Evolutionary conservation across 495 filamentous ascomycete species (phyloP).

Genomic region (Acidomyces sp.): DNA sequence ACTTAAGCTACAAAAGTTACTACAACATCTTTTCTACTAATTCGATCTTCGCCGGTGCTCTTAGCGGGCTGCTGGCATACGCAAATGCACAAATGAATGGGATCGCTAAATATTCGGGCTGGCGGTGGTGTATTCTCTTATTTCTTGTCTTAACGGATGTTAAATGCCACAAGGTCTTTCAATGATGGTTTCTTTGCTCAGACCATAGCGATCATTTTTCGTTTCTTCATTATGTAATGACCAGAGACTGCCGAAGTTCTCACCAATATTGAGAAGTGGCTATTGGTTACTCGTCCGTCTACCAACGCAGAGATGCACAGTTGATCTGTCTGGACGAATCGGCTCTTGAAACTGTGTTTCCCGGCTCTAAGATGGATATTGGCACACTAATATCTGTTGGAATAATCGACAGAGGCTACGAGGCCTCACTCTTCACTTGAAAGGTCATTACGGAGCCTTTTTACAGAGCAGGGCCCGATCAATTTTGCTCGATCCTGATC

Average conservation of each 20-base stretch:
- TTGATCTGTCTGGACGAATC: conserved; percentile 32
- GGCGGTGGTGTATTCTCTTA: conserved; percentile 24
- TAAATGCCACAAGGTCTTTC: too few species aligned
- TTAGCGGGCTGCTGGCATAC: conserved; percentile 51
- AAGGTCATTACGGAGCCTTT: conserved; percentile 19
- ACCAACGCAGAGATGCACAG: conserved; percentile 29
- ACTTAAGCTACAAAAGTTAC: conserved; percentile 48
- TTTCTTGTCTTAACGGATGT: background rate
- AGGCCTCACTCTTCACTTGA: conserved; percentile 25
- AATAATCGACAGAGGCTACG: conserved; percentile 25
- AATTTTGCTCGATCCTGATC: conserved; percentile 29
- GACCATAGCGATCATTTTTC: conserved; percentile 28
- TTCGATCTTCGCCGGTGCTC: conserved; percentile 44
- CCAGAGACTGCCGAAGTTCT: conserved; percentile 33
- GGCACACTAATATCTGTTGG: conserved; percentile 25
- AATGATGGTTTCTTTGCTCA: conserved; percentile 31
- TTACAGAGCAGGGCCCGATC: conserved; percentile 21
- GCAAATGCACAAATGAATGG: conserved; percentile 44
- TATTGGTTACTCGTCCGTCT: conserved; percentile 31
- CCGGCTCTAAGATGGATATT: conserved; percentile 26
- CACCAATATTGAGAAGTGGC: conserved; percentile 26
- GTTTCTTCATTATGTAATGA: conserved; percentile 34
- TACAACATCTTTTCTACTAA: conserved; percentile 47
- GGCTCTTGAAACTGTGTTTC: conserved; percentile 21
- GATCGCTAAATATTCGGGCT: conserved; percentile 31